Evolutionary conservation across 306 rosid species (phyloP), one percentile per base, ranked within the genome.

Genomic region (Adenanthera pavonina): DNA sequence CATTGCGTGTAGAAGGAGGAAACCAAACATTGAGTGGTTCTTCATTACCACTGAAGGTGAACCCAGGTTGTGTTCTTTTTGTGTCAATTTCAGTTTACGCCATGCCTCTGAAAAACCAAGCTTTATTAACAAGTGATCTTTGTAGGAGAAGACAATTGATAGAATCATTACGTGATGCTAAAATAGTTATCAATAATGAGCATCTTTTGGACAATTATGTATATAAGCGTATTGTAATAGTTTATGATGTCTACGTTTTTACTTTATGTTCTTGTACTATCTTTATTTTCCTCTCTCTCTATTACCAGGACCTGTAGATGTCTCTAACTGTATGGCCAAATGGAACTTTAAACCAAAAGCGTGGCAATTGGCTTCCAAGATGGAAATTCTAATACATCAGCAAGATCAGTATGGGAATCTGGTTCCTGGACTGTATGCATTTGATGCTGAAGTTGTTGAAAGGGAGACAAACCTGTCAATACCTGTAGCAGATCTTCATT

Each of bases 321-420:
- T 94, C 57, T 85, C 97, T 69, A 91, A 85, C 74, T 91, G 91
- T 76, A 69, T 85, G 51, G 90, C 85, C 13, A 87, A 79, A 70
- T 94, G 95, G 95, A 87, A 85, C 72, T 84, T 84, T 40, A 91
- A 92, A 77, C 89, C 95, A 62, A 90, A 80, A 81, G 94, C 95
- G 40, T 94, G 98, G 97, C 97, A 94, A 72, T 67, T 94, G 78
- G 87, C 80, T 70, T 94, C 98, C 46, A 87, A 90, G 91, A 92
- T 92, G 94, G 95, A 91, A 83, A 84, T 92, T 20, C 83, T 87
- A 74, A 75, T 94, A 82, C 87, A 90, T 75, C 98, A 92, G 84
- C 84, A 86, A 70, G 98, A 94, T 82, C 87, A 85, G 20, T 88
- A 83, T 41, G 92, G 90, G 41, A 94, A 92, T 80, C 85, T 89